phyloP scores from a whole-genome alignment of 1,139 yeast genomes.

The Nakaseomyces kungkrabaensis region DNA sequence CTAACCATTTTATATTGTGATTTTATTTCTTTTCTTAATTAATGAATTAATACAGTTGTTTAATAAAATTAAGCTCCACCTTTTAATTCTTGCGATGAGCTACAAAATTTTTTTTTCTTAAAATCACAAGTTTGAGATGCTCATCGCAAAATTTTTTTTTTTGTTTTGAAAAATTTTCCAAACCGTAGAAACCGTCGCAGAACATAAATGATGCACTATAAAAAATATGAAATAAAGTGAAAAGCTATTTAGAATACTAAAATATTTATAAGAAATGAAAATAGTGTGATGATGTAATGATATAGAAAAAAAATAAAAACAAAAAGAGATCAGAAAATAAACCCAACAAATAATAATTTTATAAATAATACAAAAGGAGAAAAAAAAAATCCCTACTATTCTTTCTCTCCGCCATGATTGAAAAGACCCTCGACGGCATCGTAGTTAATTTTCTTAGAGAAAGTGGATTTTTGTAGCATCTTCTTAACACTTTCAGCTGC shows the following conservation, averaged over 20 bases:
- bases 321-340: not conserved
- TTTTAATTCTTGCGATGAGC: not conserved
- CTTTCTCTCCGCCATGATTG: not conserved
- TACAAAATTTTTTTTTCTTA: not conserved
- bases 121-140: not conserved
- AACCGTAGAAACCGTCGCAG: not conserved
- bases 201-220: not conserved
- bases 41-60: no score
- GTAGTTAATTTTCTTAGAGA: constrained; percentile 83
- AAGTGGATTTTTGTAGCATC: constrained; percentile 58
- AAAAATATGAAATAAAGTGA: no score
- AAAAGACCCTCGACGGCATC: constrained; percentile 64
- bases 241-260: no score
- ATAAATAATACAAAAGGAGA: not conserved
- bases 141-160: constrained; percentile 1
- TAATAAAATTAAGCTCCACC: no score
- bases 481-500: constrained; percentile 62
- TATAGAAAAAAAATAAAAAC: not conserved
- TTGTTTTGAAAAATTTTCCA: not conserved
- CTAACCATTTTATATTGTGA: constrained; percentile 49
- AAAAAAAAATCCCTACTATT: no score
- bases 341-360: not conserved
- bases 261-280: not conserved
- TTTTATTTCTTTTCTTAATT: not conserved
- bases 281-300: not conserved